These are phyloP conservation scores for Cyberlindnera meyerae DNA, from an alignment of 805 yeast species.

Conservation along the genomic window DNA sequence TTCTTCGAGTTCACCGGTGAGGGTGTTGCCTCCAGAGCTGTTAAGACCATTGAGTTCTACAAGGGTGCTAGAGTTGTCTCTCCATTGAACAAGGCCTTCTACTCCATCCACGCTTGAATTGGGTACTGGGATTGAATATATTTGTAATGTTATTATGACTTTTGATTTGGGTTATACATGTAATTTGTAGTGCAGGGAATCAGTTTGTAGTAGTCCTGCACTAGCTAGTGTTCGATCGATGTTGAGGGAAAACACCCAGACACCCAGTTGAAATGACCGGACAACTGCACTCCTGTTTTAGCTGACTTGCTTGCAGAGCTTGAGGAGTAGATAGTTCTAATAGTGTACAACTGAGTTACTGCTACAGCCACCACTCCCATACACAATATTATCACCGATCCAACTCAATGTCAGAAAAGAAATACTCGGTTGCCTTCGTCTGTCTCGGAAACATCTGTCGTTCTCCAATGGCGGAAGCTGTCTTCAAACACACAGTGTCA, in stretches of 20 bases:
- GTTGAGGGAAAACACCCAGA: too few relatives aligned
- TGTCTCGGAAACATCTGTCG: constrained; percentile 93
- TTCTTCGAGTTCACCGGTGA: constrained; percentile 87
- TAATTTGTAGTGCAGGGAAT: too few relatives aligned
- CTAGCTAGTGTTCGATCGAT: too few relatives aligned
- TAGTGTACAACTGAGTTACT: too few relatives aligned
- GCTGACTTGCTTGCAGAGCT: too few relatives aligned
- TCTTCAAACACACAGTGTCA: constrained; percentile 62
- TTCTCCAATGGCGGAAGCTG: constrained; percentile 98
- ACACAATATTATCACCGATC: too few relatives aligned
- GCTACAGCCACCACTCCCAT: too few relatives aligned
- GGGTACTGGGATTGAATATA: background rate
- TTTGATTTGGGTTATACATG: too few relatives aligned
- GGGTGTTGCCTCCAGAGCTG: constrained; percentile 84
- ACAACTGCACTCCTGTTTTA: too few relatives aligned
- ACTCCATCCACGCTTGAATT: constrained; percentile 27
- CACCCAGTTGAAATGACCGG: too few relatives aligned
- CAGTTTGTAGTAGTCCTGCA: too few relatives aligned
- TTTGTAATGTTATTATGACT: background rate
- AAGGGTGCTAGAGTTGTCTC: constrained; percentile 67
- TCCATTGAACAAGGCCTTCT: constrained; percentile 78
- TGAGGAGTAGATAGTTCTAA: too few relatives aligned
- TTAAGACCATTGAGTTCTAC: constrained; percentile 75
- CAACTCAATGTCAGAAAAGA: constrained; percentile 2
- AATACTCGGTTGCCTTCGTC: constrained; percentile 73